Conservation (phyloP, 2,329 filamentous ascomycete species). For the Fusarium torulosum region DNA sequence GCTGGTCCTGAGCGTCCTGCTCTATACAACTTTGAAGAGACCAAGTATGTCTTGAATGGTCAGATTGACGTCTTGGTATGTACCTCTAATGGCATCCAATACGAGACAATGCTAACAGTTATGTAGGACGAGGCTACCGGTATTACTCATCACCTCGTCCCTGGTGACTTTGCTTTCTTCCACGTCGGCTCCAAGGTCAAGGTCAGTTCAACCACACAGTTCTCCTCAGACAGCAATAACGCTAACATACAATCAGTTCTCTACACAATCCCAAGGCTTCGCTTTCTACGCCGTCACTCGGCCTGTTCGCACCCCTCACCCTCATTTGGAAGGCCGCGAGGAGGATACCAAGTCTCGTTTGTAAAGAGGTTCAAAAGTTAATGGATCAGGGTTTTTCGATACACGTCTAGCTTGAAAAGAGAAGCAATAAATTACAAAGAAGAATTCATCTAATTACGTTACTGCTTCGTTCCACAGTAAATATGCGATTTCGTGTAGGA, state of each 20-base stretch:
- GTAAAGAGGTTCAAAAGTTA: constrained; percentile 13
- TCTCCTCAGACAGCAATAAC: background rate
- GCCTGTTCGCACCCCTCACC: constrained; percentile 41
- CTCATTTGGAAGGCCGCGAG: constrained; percentile 42
- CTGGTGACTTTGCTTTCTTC: constrained; percentile 46
- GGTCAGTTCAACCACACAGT: constrained; percentile 7
- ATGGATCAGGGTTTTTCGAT: background rate
- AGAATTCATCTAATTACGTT: background rate
- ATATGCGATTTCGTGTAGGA: rapidly evolving
- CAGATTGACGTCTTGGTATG: constrained; percentile 45
- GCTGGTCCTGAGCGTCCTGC: constrained; percentile 42
- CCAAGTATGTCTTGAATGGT: constrained; percentile 44
- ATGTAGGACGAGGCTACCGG: constrained; percentile 45
- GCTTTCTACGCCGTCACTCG: constrained; percentile 46
- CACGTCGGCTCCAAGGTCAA: constrained; percentile 46
- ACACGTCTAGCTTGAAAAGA: constrained; percentile 6
- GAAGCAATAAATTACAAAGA: constrained; percentile 16
- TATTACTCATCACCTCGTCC: constrained; percentile 41
- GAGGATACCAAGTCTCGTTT: constrained; percentile 40
- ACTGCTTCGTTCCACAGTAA: background rate
- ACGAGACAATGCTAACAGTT: background rate
- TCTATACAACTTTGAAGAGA: constrained; percentile 44
- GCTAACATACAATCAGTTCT: constrained; percentile 34
- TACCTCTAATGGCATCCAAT: rapidly evolving
- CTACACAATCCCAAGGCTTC: constrained; percentile 42